Evolutionary conservation across 306 rosid genomes (phyloP), one percentile per base, ranked within the genome.

Genomic region (Neltuma alba): DNA sequence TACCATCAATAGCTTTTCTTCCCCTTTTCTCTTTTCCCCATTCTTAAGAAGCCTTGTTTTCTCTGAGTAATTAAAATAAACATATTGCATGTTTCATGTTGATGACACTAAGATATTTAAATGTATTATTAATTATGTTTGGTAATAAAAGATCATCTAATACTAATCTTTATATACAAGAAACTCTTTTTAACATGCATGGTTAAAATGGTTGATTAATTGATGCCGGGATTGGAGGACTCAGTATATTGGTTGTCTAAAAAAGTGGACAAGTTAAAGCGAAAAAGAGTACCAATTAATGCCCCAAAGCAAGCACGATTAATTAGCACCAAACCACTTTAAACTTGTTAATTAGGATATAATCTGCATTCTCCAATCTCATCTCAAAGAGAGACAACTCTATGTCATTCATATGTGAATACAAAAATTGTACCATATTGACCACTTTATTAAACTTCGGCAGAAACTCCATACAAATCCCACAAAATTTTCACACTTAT

Each of bases 401-500:
- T n/a, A n/a, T n/a, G n/a, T 28, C 25, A 52, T 21, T 34, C 2
- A 11, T 55, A 1, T 54, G 77, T 25, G 75, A 79, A 70, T 13
- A 30, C 12, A 57, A 58, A 42, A 11, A 30, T 27, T 54, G 67
- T 62, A 36, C 65, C 33, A 33, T 16, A 21, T 54, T 21, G 28
- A 34, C 71, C 27, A 72, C 55, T 62, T 18, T 5, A 36, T 16
- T 18, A 10, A 18, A 62, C 12, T 64, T 38, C 21, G 9, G 25
- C 55, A 45, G 34, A 44, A 45, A 47, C 58, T 36, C 31, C 2
- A 41, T 38, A 79, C 74, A 72, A 71, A 71, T 48, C 20, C 38
- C 74, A 28, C 62, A 27, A 50, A 50, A 72, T 9, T 72, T 79
- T 64, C 67, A 80, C 72, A 72, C 28, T 64, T 27, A 48, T 52